Evolutionary conservation across 192 early-diverging fungal species (phyloP), one percentile per base, ranked within the genome.

Genomic region (Entrophospora sp.): DNA sequence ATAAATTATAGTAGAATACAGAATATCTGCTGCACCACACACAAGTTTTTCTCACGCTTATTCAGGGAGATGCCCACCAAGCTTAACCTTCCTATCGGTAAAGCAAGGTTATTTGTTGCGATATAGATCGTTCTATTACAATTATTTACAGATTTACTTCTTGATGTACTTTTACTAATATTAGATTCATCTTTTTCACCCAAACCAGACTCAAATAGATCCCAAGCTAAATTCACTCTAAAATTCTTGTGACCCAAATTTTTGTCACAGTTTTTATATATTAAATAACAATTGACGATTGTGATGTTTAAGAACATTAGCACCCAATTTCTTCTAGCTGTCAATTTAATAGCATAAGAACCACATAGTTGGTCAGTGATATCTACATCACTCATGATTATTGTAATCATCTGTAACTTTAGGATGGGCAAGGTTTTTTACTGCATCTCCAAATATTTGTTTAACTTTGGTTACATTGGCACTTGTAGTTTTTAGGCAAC

Each of bases 321-420:
- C 38, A 48, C 46, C 59, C 20, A 59, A 48, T 5, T 36, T 51
- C 6, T 66, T 18, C 20, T 34, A 6, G 63, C 28, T 13, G 20
- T 36, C 45, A 43, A 27, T 48, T 70, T 52, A 3, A 18, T 52
- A 13, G 46, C 36, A 30, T 64, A 70, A 43, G 65, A 65, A 24
- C 34, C 37, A 35, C 52, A 9, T 13, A 56, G 35, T 55, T 70
- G 62, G 34, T 70, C 62, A 44, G 69, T 63, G 37, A 70, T 58
- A 59, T 66, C 69, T 1, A 58, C 56, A 4, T 56, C 53, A 44
- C 48, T 30, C 63, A 71, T 59, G 16, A 37, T 51, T 3, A 25
- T 66, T 71, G 44, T 66, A 71, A 27, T 71, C 63, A 43, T 66
- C 63, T 16, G 66, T 49, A 9, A 66, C n/a, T 27, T 52, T 66